Evolutionary conservation across 805 yeast genomes (phyloP), one percentile per base, ranked within the genome.

Genomic region (Wickerhamomyces subpelliculosus): DNA sequence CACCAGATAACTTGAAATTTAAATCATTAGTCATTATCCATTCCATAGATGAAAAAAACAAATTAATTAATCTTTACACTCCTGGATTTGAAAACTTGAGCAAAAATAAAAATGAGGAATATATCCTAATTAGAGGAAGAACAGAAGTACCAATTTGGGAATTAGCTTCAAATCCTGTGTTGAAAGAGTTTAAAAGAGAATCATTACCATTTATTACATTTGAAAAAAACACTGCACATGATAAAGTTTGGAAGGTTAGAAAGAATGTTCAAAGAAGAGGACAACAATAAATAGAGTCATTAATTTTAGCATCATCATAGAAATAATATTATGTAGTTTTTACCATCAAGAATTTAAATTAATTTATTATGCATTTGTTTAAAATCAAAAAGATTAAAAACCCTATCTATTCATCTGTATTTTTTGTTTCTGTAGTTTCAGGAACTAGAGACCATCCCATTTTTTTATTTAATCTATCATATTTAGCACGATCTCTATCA

Each of bases 401-500:
- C 32, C 22, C 9, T 22, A 17, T 19, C 12, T 32, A 25, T 22
- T 34, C 30, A 12, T 30, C 37, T n/a, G 28, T 10, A 16, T 21
- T 26, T 12, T 35, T 11, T 8, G 34, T 8, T 10, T 42, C 46
- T 35, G 49, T 51, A 24, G 55, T 44, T 32, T 57, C 63, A 11
- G 61, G 60, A 24, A 69, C 57, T 39, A 65, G 61, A 27, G 75
- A 76, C 88, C 87, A 80, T 0, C 88, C 90, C 75, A 86, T 70
- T 44, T 79, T 70, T 55, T 74, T 80, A 48, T 81, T 84, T 52
- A 87, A 62, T 45, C 70, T 67, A 41, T 85, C 93, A 55, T 89
- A 89, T 53, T 80, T 84, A 30, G 65, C 50, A 44, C 96, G 72
- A 54, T 89, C 97, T 44, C 68, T 71, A 54, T 87, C 97, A 47